Evolutionary conservation across 176 grass and related monocot genomes (phyloP).

Genomic region (Avena eriantha): DNA sequence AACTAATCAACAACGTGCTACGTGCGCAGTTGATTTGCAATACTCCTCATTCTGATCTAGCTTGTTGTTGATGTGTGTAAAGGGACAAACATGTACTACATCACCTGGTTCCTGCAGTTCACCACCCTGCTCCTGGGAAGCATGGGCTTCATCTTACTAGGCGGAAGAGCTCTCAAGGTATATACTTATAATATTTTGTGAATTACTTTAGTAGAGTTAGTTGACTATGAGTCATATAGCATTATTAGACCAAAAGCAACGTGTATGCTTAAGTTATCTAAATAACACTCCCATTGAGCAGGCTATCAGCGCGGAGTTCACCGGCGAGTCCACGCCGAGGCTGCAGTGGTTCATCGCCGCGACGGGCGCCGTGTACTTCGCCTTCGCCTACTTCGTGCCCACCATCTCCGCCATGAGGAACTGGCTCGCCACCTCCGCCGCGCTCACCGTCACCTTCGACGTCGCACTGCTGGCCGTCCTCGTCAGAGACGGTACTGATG

Average conservation of each 20-base stretch:
- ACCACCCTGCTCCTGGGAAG: slow-evolving; percentile 67
- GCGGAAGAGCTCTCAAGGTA: slow-evolving; percentile 86
- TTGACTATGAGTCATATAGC: slow-evolving; percentile 3
- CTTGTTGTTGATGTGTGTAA: not conserved
- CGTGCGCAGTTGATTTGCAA: too few relatives aligned
- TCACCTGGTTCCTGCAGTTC: slow-evolving; percentile 87
- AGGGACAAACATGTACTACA: slow-evolving; percentile 80
- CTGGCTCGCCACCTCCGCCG: slow-evolving; percentile 77
- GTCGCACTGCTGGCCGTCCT: slow-evolving; percentile 62
- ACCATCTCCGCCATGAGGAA: slow-evolving; percentile 90
- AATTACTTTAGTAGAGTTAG: not conserved
- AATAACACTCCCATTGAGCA: not conserved
- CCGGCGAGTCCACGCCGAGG: slow-evolving; percentile 51
- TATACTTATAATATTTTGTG: not conserved
- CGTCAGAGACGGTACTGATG: slow-evolving; percentile 60
- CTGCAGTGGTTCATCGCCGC: slow-evolving; percentile 63
- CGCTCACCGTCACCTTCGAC: slow-evolving; percentile 60
- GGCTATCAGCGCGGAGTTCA: slow-evolving; percentile 78
- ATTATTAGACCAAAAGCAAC: not conserved
- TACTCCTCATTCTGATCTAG: not conserved
- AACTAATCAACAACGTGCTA: too few relatives aligned
- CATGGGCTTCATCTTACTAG: slow-evolving; percentile 86
- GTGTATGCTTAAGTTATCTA: not conserved
- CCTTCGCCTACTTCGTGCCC: slow-evolving; percentile 83
- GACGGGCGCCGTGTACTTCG: slow-evolving; percentile 64